Evolutionary conservation across 2,329 filamentous ascomycete genomes (phyloP), one percentile per base, ranked within the genome.

Genomic region (Aureobasidium pullulans): DNA sequence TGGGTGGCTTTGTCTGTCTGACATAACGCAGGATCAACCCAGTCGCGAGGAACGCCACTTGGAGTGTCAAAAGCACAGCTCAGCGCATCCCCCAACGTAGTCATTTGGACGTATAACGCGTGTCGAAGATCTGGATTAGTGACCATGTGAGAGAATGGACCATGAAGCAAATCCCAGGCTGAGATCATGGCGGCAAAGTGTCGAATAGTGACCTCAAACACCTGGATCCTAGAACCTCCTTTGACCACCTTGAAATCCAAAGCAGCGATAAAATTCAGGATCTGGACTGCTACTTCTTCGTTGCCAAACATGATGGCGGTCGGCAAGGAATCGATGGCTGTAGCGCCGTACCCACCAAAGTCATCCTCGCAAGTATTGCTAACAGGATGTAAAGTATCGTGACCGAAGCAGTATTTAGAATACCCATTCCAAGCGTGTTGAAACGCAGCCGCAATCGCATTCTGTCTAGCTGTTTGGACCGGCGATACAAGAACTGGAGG

Each of bases 351-450:
- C 15, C 66, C 64, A 32, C 63, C 65, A 37, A 65, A 66, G 46
- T 67, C 64, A 47, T 69, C 61, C 10, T 64, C 66, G 42, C 64
- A 67, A 5, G 63, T 64, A 29, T 68, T 68, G 46, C 43, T 65
- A 9, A 68, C 66, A 9, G 63, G 67, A 36, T 65, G 65, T 3
- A 71, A 61, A 10, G 68, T 66, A 56, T 72, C 71, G 47, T 69
- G 64, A 4, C 70, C 67, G 44, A 71, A 70, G 34, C 69, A 70
- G 48, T 71, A 64, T 15, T 61, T 65, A 11, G 65, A 66, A 60
- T 72, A 73, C 9, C 71, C 70, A 59, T 68, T 57, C 70, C 69
- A 72, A 16, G 71, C 67, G 57, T 70, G 68, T 23, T 66, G 62
- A 40, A 71, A 72, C 9, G 65, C 65, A 7, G 47, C 31, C 19